Evolutionary conservation across 2,329 filamentous ascomycete species (phyloP).

Genomic region (Diaporthe vexans): DNA sequence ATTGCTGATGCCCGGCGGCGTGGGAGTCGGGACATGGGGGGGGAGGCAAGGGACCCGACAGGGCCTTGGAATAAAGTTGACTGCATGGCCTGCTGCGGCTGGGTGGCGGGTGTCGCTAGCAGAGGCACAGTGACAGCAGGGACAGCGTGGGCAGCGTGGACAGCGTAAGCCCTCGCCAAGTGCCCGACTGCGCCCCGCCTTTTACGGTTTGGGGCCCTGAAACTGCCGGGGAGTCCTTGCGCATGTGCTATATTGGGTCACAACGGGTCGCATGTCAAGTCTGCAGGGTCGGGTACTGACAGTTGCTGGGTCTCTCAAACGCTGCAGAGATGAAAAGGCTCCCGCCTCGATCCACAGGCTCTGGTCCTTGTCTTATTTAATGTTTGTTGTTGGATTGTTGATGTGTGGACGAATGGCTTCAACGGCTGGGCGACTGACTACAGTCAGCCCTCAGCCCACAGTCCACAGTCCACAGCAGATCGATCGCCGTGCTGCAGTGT

Average conservation of each 20-base stretch:
- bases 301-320: background rate
- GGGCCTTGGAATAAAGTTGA: slow-evolving; percentile 31
- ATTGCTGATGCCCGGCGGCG: slow-evolving; percentile 13
- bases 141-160: background rate
- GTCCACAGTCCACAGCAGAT: background rate
- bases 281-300: background rate
- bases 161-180: slow-evolving; percentile 3
- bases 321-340: slow-evolving; percentile 23
- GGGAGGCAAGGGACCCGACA: background rate
- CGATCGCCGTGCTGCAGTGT: slow-evolving; percentile 1
- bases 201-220: slow-evolving; percentile 31
- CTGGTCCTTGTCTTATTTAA: background rate
- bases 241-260: slow-evolving; percentile 3
- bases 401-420: background rate
- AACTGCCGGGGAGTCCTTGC: slow-evolving; percentile 24
- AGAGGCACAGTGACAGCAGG: background rate
- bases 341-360: slow-evolving; percentile 8
- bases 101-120: slow-evolving; percentile 19
- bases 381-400: too few relatives aligned
- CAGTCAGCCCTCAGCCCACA: too few relatives aligned
- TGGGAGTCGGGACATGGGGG: background rate
- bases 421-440: background rate
- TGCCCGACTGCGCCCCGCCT: slow-evolving; percentile 34
- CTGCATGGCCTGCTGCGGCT: slow-evolving; percentile 13
- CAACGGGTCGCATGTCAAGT: slow-evolving; percentile 10